Conservation (phyloP, 495 filamentous ascomycete genomes). For the Aspergillus ellipticus region DNA sequence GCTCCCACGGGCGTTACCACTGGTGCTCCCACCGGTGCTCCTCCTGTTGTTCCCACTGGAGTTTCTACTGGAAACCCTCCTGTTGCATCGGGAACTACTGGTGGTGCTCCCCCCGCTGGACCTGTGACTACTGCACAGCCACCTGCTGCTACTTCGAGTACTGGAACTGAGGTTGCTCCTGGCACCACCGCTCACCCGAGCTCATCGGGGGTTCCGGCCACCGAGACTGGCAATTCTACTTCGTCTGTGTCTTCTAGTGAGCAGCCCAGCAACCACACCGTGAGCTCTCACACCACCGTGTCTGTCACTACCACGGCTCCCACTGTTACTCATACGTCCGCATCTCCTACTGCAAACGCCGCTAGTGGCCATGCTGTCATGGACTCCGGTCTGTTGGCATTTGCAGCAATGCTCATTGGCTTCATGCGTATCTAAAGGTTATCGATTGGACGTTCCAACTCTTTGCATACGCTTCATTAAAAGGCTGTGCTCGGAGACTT, state of each 20-base stretch:
- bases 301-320: conserved; percentile 5
- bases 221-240: neutral
- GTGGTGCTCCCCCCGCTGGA: neutral
- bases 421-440: conserved; percentile 4
- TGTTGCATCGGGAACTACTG: neutral
- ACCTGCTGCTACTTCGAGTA: neutral
- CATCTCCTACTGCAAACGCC: conserved; percentile 7
- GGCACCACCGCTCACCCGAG: conserved; percentile 2
- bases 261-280: neutral
- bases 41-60: neutral
- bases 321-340: conserved; percentile 3
- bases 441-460: neutral
- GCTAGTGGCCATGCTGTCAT: conserved; percentile 2
- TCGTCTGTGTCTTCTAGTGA: conserved; percentile 9
- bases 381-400: conserved; percentile 2
- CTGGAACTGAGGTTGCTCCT: neutral
- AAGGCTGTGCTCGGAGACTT: neutral
- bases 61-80: neutral
- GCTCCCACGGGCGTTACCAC: neutral
- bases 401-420: conserved; percentile 7
- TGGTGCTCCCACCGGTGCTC: neutral
- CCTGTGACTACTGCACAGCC: conserved; percentile 1
- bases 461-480: neutral
- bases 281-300: conserved; percentile 6
- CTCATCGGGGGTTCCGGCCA: neutral